Evolutionary conservation across 164 flowering plant species (phyloP).

Genomic region (Aristolochia californica): DNA sequence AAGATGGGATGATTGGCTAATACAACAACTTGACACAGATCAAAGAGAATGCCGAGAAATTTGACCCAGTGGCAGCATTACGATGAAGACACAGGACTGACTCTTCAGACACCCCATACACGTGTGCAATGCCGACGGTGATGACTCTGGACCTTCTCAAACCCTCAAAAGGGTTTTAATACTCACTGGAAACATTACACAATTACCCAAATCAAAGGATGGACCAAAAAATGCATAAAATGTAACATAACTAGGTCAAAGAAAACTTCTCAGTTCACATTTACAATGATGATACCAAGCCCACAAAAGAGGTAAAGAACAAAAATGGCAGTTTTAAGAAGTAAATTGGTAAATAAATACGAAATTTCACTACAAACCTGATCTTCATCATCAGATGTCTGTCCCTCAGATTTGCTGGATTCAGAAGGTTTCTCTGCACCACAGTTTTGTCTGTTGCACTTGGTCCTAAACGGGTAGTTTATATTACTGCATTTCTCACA

Average conservation of each 20-base stretch:
- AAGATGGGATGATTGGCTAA: constrained; percentile 19
- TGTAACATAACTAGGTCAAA: constrained; percentile 5
- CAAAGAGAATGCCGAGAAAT: constrained; percentile 39
- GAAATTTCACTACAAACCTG: constrained; percentile 69
- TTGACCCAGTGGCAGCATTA: constrained; percentile 68
- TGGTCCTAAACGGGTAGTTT: constrained; percentile 91
- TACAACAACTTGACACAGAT: constrained; percentile 44
- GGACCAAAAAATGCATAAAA: constrained; percentile 16
- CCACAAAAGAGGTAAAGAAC: constrained; percentile 9
- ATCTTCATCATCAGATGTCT: constrained; percentile 44
- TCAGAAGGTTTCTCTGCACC: constrained; percentile 95
- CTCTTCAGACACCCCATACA: constrained; percentile 75
- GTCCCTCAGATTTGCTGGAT: constrained; percentile 38
- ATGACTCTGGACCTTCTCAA: constrained; percentile 95
- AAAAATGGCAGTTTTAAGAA: constrained; percentile 13
- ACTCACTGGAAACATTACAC: constrained; percentile 99
- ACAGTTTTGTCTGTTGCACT: constrained; percentile 96
- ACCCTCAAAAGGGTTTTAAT: constrained; percentile 70
- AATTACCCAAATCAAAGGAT: constrained; percentile 42
- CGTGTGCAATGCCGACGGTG: constrained; percentile 75
- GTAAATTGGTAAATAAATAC: constrained; percentile 12
- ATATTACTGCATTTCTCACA: constrained; percentile 90
- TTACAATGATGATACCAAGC: constrained; percentile 8
- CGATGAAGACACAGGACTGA: constrained; percentile 84
- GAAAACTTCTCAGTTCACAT: constrained; percentile 5